phyloP scores from a whole-genome alignment of 148 eudicot species.

The Rhododendron mucronatum region DNA sequence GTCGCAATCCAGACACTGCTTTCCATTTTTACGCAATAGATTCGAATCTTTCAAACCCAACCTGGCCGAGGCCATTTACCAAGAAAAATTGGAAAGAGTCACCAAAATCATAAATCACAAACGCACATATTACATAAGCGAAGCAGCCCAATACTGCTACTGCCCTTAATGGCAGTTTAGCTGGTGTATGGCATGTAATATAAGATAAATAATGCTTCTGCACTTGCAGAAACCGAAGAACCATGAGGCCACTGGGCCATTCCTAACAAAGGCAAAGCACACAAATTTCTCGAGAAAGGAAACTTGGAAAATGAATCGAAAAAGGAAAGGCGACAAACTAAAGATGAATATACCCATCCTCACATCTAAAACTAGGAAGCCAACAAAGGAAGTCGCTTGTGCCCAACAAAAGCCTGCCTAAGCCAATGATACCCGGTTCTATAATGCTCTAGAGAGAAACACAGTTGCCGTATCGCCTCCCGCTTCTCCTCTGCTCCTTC shows the following conservation, averaged over 20 bases:
- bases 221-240: neutral
- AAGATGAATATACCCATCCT: neutral
- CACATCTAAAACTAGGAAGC: conserved; percentile 23
- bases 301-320: neutral
- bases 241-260: neutral
- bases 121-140: neutral
- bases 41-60: neutral
- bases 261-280: neutral
- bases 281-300: neutral
- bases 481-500: conserved; percentile 81
- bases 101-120: neutral
- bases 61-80: neutral
- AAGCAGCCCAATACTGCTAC: neutral
- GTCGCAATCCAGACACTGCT: neutral
- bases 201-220: neutral
- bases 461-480: conserved; percentile 82
- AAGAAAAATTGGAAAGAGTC: neutral
- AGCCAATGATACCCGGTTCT: conserved; percentile 54
- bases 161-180: neutral
- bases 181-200: neutral
- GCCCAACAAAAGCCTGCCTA: conserved; percentile 49
- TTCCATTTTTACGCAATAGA: neutral
- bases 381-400: conserved; percentile 35
- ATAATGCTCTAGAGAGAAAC: conserved; percentile 81
- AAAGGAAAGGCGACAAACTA: neutral